Percentiles rank a stretch among this genome's conserved stretches.
Evolutionary conservation across 768 basidiomycete genomes (phyloP).

Genomic region (Pisolithus orientalis): DNA sequence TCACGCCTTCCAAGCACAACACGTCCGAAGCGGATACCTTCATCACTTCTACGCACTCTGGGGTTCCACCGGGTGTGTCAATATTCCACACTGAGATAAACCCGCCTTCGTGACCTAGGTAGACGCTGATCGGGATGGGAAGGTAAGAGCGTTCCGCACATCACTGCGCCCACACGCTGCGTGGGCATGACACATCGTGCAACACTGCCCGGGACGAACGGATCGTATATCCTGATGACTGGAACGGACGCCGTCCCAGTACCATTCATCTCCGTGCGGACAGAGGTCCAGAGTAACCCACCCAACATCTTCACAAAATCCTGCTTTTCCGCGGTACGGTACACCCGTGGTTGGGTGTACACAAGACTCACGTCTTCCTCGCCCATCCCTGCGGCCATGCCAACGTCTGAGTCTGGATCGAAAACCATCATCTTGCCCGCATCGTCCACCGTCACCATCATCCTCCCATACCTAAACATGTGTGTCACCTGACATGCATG

Average conservation of each 20-base stretch:
- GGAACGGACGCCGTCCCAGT: constrained; percentile 46
- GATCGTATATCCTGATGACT: constrained; percentile 76
- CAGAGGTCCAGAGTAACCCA: constrained; percentile 80
- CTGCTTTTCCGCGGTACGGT: constrained; percentile 74
- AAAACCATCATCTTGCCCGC: constrained; percentile 78
- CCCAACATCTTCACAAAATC: constrained; percentile 72
- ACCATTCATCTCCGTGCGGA: constrained; percentile 45
- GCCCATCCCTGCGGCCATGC: constrained; percentile 9
- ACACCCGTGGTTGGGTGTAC: constrained; percentile 47
- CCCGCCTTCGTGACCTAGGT: constrained; percentile 90
- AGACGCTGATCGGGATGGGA: constrained; percentile 61
- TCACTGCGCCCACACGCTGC: constrained; percentile 77
- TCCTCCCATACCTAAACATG: constrained; percentile 65
- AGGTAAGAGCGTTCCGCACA: constrained; percentile 71
- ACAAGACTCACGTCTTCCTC: constrained; percentile 38
- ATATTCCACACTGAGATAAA: constrained; percentile 78
- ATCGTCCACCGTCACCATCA: constrained; percentile 83
- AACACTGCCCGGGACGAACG: constrained; percentile 52
- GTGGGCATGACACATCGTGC: constrained; percentile 52
- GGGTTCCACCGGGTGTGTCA: constrained; percentile 47
- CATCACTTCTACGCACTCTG: constrained; percentile 65
- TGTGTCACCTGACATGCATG: constrained; percentile 64
- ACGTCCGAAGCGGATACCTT: constrained; percentile 81
- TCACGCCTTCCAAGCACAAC: constrained; percentile 77
- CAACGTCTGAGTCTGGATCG: constrained; percentile 43